A percentile compares a stretch with the other conserved stretches of the same genome.
These are phyloP conservation scores for Besnoitia besnoiti DNA, from an alignment of 169 alveolate genomes.

Conservation along the genomic window DNA sequence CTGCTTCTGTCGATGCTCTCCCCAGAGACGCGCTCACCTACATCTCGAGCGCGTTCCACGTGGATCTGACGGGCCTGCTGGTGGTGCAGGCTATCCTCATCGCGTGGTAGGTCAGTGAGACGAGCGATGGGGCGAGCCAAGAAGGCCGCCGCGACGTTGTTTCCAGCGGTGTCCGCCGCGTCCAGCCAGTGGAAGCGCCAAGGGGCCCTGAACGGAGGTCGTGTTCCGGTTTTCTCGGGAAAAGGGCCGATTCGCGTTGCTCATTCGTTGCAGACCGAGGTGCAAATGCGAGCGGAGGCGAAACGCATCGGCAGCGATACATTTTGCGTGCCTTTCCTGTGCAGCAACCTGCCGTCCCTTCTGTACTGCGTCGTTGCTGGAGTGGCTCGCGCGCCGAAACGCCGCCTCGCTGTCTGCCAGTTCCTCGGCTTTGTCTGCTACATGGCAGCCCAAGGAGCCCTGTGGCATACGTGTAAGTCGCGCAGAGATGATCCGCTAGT, in stretches of 20 bases:
- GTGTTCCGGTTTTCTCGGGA: too few species aligned
- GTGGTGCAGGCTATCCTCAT: conserved; percentile 9
- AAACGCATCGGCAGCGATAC: too few species aligned
- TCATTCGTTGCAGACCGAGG: too few species aligned
- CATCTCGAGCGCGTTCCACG: background rate
- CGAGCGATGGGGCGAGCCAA: too few species aligned
- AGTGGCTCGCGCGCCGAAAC: conserved; percentile 41
- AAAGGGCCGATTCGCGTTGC: too few species aligned
- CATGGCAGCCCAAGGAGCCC: conserved; percentile 55
- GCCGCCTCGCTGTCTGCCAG: conserved; percentile 42
- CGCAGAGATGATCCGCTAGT: too few species aligned
- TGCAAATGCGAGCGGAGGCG: too few species aligned
- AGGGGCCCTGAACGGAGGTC: too few species aligned
- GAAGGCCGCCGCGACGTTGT: too few species aligned
- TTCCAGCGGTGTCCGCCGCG: too few species aligned
- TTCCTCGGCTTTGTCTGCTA: conserved; percentile 43
- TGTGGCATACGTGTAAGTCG: conserved; percentile 45
- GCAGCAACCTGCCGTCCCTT: conserved; percentile 6
- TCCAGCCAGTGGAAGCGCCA: too few species aligned
- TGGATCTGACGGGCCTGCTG: background rate
- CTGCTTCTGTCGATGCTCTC: background rate
- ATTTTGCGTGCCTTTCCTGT: background rate
- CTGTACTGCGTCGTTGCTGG: conserved; percentile 55
- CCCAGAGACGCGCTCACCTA: background rate
- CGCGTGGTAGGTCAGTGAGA: conserved; percentile 8